A percentile compares a stretch with the other conserved stretches of the same genome.
phyloP scores from a whole-genome alignment of 176 grass and related monocot genomes.

The Zea mays region DNA sequence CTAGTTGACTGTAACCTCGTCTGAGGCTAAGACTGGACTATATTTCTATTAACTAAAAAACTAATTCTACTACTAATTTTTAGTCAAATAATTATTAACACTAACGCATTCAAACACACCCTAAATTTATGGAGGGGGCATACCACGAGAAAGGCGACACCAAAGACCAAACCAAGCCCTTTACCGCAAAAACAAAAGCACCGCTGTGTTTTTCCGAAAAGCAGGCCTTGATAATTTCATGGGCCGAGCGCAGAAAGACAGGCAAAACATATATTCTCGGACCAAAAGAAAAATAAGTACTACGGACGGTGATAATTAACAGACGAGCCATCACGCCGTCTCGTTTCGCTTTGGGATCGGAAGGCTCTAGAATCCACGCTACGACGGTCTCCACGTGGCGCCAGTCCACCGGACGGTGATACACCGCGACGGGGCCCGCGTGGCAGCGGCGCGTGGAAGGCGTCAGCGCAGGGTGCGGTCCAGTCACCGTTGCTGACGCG shows the following conservation, averaged over 20 bases:
- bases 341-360: constrained; percentile 39
- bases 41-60: no score
- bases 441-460: no score
- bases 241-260: neutral
- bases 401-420: neutral
- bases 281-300: neutral
- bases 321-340: constrained; percentile 17
- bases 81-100: no score
- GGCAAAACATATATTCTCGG: neutral
- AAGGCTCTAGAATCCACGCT: constrained; percentile 50
- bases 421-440: neutral
- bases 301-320: neutral
- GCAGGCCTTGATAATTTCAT: neutral
- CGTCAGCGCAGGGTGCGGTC: neutral
- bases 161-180: no score
- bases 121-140: no score
- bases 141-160: neutral
- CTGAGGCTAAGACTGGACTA: no score
- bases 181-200: constrained; percentile 11
- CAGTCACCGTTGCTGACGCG: neutral
- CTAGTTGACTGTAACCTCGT: no score
- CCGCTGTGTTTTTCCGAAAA: constrained; percentile 12
- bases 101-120: no score
- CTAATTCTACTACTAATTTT: no score
- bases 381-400: constrained; percentile 36